phyloP scores from a whole-genome alignment of 805 yeast species.

The Candida khao-thaluensis region DNA sequence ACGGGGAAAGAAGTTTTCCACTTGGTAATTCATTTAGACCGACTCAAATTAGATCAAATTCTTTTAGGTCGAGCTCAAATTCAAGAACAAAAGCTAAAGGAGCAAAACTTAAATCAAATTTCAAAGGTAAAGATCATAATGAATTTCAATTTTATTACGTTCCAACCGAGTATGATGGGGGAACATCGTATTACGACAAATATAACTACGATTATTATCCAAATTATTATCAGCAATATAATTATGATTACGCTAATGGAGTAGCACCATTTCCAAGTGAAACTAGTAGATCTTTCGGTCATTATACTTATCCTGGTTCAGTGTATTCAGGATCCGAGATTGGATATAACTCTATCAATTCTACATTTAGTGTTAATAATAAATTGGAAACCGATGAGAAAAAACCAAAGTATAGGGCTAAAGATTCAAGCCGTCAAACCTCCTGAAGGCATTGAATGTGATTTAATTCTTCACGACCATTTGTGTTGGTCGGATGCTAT shows the following conservation, averaged over 20 bases:
- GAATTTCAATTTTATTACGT: slow-evolving; percentile 3
- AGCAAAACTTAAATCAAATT: background rate
- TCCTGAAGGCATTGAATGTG: too few species aligned
- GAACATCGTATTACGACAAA: background rate
- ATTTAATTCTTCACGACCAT: slow-evolving; percentile 3
- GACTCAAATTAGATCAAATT: background rate
- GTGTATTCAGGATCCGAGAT: slow-evolving; percentile 2
- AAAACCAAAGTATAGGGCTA: background rate
- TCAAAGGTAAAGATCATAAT: background rate
- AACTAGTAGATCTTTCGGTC: background rate
- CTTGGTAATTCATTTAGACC: slow-evolving; percentile 6
- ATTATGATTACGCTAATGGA: background rate
- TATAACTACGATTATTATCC: slow-evolving; percentile 4
- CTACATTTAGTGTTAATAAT: slow-evolving; percentile 2
- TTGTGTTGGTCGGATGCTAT: too few species aligned
- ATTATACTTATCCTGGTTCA: slow-evolving; percentile 1
- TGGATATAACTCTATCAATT: slow-evolving; percentile 2
- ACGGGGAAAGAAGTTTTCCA: slow-evolving; percentile 2
- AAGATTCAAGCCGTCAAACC: too few species aligned
- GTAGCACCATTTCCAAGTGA: background rate
- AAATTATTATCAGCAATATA: background rate
- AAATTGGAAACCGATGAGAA: background rate
- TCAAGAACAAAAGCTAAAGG: background rate
- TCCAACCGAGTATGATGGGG: background rate
- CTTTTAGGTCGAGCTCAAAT: background rate